Conservation (phyloP, 139 green algal genomes). For the Astrephomene gubernaculifera region DNA sequence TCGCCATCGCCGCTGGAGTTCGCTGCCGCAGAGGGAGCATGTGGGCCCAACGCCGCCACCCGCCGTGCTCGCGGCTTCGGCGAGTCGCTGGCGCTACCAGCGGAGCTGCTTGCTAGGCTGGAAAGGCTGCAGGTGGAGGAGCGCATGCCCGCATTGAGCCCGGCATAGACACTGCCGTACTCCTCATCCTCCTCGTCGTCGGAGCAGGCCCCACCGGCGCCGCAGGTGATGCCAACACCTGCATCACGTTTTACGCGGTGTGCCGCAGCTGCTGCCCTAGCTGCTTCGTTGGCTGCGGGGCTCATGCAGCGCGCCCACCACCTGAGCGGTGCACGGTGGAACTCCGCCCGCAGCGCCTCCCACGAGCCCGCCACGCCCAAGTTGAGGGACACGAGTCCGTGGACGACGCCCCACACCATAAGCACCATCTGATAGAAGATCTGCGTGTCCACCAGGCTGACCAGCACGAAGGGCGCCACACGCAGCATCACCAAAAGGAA, state of each 20-base stretch:
- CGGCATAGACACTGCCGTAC: slow-evolving; percentile 19
- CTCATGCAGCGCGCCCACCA: slow-evolving; percentile 11
- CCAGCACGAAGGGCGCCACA: no score
- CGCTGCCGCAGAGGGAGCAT: background rate
- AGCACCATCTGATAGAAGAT: slow-evolving; percentile 56
- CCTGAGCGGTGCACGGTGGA: background rate
- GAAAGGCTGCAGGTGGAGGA: no score
- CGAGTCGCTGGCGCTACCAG: background rate
- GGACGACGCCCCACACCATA: slow-evolving; percentile 4
- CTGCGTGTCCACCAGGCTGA: no score
- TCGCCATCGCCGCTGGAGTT: background rate
- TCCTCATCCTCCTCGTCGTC: background rate
- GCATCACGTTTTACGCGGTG: background rate
- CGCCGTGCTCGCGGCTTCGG: background rate
- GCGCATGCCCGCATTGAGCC: no score
- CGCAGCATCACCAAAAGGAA: no score
- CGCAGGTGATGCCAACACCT: no score
- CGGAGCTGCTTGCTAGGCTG: no score
- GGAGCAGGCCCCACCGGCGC: background rate
- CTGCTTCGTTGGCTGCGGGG: background rate
- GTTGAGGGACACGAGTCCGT: background rate
- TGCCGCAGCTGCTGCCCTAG: background rate
- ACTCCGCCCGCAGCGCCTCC: background rate
- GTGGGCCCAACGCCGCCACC: background rate
- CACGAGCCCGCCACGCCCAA: background rate